Evolutionary conservation across 345 rosid genomes (phyloP).

Genomic region (Toxicodendron radicans): DNA sequence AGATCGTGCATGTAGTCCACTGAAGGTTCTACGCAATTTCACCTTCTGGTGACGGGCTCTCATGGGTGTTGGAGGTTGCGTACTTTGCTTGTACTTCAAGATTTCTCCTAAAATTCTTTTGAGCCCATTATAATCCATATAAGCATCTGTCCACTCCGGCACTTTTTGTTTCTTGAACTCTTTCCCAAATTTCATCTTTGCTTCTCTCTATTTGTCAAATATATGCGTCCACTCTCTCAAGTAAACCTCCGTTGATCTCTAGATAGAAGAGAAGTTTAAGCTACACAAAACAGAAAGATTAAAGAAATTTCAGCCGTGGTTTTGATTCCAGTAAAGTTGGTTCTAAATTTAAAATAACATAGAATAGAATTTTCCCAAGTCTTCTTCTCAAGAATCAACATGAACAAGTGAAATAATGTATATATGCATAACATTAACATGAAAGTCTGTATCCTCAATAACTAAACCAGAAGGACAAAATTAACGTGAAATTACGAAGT

Average conservation of each 20-base stretch:
- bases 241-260: not conserved
- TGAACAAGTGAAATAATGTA: not conserved
- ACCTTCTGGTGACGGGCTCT: conserved; percentile 34
- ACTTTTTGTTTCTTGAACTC: conserved; percentile 64
- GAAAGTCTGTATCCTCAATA: not conserved
- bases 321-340: too few species aligned
- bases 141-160: conserved; percentile 74
- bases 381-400: too few species aligned
- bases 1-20: conserved; percentile 34
- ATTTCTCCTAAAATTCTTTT: conserved; percentile 43
- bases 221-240: not conserved
- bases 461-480: too few species aligned
- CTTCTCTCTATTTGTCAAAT: not conserved
- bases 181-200: conserved; percentile 65
- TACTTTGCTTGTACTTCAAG: conserved; percentile 30
- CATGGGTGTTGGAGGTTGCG: conserved; percentile 32
- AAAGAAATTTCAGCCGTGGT: not conserved
- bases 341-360: too few species aligned
- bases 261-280: not conserved
- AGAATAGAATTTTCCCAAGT: too few species aligned
- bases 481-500: not conserved
- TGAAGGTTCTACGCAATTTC: conserved; percentile 39
- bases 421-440: not conserved
- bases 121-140: conserved; percentile 57
- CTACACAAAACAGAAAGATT: not conserved